phyloP scores from a whole-genome alignment of 495 filamentous ascomycete species.

The Endocarpon pusillum region DNA sequence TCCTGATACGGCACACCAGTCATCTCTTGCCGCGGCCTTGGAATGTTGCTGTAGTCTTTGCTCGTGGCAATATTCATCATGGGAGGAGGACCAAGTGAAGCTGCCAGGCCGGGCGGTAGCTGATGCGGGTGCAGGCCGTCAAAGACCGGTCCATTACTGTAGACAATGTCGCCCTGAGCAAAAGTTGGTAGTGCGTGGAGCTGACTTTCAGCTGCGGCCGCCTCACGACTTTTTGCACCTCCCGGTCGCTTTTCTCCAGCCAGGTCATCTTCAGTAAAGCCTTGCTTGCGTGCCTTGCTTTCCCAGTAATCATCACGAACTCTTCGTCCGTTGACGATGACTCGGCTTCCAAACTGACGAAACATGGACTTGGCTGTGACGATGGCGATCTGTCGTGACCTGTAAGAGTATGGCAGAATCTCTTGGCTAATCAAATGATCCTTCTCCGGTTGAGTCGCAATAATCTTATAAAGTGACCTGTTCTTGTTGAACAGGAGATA shows the following conservation, averaged over 20 bases:
- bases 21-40: slow-evolving; percentile 78
- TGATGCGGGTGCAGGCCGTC: slow-evolving; percentile 50
- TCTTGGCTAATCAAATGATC: slow-evolving; percentile 91
- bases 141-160: slow-evolving; percentile 45
- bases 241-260: slow-evolving; percentile 95
- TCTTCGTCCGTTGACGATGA: slow-evolving; percentile 74
- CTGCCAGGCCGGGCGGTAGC: slow-evolving; percentile 42
- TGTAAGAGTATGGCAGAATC: slow-evolving; percentile 91
- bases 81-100: slow-evolving; percentile 52
- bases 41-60: slow-evolving; percentile 66
- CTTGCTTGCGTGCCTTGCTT: slow-evolving; percentile 87
- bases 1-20: slow-evolving; percentile 82
- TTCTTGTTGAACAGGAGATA: slow-evolving; percentile 99
- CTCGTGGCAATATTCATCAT: slow-evolving; percentile 68
- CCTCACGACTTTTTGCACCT: slow-evolving; percentile 73
- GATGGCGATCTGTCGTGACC: slow-evolving; percentile 94
- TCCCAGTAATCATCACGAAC: slow-evolving; percentile 99
- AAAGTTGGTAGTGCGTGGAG: slow-evolving; percentile 33
- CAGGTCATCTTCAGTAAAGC: slow-evolving; percentile 92
- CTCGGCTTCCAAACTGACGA: slow-evolving; percentile 90
- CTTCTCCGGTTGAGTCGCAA: slow-evolving; percentile 89
- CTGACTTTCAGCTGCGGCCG: slow-evolving; percentile 40
- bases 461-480: slow-evolving; percentile 91
- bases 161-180: slow-evolving; percentile 60
- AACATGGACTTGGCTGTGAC: slow-evolving; percentile 99